Evolutionary conservation across 306 rosid genomes (phyloP).

Genomic region (Dryas octopetala): DNA sequence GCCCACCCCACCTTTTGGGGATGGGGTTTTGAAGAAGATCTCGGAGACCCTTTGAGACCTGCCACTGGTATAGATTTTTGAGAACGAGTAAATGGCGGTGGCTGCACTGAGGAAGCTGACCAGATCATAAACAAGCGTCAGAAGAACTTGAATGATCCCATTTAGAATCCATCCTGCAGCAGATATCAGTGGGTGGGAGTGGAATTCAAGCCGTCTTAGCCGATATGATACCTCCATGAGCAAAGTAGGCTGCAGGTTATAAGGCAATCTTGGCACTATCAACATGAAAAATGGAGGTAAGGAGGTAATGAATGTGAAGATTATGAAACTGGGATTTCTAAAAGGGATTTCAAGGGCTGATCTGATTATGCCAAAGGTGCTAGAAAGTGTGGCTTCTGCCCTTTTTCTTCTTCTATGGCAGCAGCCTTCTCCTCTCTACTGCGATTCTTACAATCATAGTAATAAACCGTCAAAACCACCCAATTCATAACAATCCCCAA

Average conservation of each 20-base stretch:
- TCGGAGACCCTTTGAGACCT: not conserved
- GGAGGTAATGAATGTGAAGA: not conserved
- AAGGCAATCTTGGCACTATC: not conserved
- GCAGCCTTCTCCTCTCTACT: not conserved
- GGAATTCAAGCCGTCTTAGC: not conserved
- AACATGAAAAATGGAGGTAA: not conserved
- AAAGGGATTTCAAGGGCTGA: slow-evolving; percentile 8
- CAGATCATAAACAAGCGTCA: not conserved
- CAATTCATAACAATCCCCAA: not conserved
- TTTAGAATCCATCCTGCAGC: not conserved
- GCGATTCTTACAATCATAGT: not conserved
- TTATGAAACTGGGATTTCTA: slow-evolving; percentile 2
- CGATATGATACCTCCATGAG: not conserved
- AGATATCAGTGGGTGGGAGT: not conserved
- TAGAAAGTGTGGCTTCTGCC: not conserved
- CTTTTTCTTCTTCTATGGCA: not conserved
- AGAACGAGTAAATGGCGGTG: not conserved
- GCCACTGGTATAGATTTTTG: not conserved
- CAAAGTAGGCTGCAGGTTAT: not conserved
- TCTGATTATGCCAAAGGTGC: not conserved
- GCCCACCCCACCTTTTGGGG: not conserved
- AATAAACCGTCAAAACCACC: not conserved
- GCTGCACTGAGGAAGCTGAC: not conserved
- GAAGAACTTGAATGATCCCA: not conserved
- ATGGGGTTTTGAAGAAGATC: not conserved